Base-by-base conservation (phyloP, 441 rosid species). In the Arabidopsis hybrid region DNA sequence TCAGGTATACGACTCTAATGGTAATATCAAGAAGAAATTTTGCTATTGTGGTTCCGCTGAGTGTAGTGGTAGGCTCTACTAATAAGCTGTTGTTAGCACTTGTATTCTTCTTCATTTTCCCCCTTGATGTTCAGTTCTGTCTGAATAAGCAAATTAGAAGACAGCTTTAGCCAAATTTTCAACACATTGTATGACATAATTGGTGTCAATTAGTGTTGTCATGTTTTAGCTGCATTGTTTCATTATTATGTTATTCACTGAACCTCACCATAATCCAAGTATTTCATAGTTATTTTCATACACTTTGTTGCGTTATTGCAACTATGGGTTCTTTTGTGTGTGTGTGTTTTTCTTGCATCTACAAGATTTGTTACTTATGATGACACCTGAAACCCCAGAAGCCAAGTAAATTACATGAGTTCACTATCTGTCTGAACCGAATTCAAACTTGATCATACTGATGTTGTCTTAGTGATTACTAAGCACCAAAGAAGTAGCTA, bases 41-140 rank as follows among this genome's bases (percentile, higher is more conserved):
- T 93, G 99, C 79, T 83, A 76, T 36, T 92, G 98, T 82, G 98
- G 98, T 58, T 87, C 99, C 60, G 67, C 83, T 4, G 91, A 90
- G 47, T 95, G 99, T 82, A 75, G 80, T 1, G 98, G 99, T 67
- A 80, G 99, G 83, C 81, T 93, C 87, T 93, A 95, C 57, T 92
- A 77, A 88, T 71, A 43, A 26, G 16, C 17, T 40, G 50, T 38
- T 42, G 53, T 32, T 69, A 52, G 43, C 8, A 18, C 6, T 34
- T 46, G 14, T 64, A 32, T 47, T 65, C 69, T 34, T 62, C 69
- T 64, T 32, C 16, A 16, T 43, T 69, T 39, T 46, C 36, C 31
- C 8, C 4, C 43, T 21, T 1, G 4, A 69, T 45, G 46, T 35
- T 13, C 35, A 69, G 14, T 36, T 59, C 63, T 59, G 46, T 36